phyloP scores from a whole-genome alignment of 768 basidiomycete species.

The Lactifluus volemus region DNA sequence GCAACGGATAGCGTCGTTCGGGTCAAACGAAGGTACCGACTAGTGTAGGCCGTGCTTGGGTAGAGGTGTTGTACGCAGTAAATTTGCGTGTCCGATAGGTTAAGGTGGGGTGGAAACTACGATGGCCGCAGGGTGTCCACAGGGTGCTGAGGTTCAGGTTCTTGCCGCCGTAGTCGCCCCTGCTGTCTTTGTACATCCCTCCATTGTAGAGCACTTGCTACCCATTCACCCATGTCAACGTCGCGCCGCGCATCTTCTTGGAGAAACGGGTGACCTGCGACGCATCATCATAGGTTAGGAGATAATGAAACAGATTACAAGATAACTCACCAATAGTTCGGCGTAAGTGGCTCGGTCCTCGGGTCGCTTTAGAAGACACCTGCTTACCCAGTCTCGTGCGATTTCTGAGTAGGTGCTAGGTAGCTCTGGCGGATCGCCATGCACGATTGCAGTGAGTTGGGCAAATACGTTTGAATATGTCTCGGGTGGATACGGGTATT shows the following conservation, averaged over 20 bases:
- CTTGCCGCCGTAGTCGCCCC: conserved; percentile 3
- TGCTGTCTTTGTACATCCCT: conserved; percentile 20
- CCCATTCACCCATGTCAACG: conserved; percentile 86
- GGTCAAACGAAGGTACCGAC: background rate
- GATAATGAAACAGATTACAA: background rate
- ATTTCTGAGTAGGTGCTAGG: conserved; percentile 59
- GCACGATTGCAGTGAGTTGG: conserved; percentile 92
- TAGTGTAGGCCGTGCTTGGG: background rate
- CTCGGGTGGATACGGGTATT: conserved; percentile 96
- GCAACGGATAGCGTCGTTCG: background rate
- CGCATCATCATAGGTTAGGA: background rate
- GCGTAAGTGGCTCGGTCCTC: conserved; percentile 72
- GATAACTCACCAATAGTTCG: conserved; percentile 51
- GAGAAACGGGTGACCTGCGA: conserved; percentile 71
- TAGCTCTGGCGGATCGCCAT: conserved; percentile 84
- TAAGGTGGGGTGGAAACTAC: background rate
- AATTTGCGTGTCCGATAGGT: background rate
- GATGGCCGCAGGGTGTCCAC: conserved; percentile 11
- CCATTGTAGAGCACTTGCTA: conserved; percentile 38
- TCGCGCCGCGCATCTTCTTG: conserved; percentile 44
- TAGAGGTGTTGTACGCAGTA: background rate
- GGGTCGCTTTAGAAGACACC: conserved; percentile 77
- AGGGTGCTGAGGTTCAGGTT: conserved; percentile 7
- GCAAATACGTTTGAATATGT: conserved; percentile 97
- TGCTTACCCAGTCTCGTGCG: conserved; percentile 76